These are phyloP conservation scores for Penicillium vulpinum DNA, from an alignment of 2,329 filamentous ascomycete species.

Conservation along the genomic window DNA sequence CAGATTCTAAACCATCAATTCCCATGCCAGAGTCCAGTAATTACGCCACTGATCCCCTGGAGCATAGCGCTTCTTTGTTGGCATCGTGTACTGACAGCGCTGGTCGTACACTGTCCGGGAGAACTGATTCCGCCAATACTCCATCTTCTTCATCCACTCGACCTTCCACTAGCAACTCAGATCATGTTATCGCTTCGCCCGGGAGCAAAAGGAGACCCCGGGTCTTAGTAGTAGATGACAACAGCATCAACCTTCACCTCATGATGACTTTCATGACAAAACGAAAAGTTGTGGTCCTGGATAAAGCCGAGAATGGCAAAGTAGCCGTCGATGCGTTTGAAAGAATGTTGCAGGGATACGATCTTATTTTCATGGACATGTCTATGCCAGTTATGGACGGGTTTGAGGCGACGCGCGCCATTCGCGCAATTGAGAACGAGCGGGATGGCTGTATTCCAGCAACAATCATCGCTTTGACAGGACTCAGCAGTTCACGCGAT, in stretches of 20 bases:
- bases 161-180: not conserved
- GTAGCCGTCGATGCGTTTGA: slow-evolving; percentile 42
- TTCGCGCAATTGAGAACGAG: slow-evolving; percentile 31
- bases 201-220: slow-evolving; percentile 16
- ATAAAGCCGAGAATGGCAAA: slow-evolving; percentile 43
- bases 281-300: slow-evolving; percentile 31
- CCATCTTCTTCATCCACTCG: not conserved
- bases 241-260: slow-evolving; percentile 45
- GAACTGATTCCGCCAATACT: not conserved
- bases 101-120: not conserved
- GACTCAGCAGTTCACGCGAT: slow-evolving; percentile 42
- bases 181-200: too few relatives aligned
- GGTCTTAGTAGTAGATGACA: slow-evolving; percentile 47
- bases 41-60: not conserved
- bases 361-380: slow-evolving; percentile 50
- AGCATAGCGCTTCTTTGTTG: not conserved
- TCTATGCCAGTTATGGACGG: slow-evolving; percentile 51
- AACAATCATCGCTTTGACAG: slow-evolving; percentile 47
- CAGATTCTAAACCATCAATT: not conserved
- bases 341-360: slow-evolving; percentile 31
- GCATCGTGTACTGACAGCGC: not conserved
- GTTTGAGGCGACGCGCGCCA: slow-evolving; percentile 47
- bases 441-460: slow-evolving; percentile 27
- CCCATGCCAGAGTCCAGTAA: not conserved
- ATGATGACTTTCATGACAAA: slow-evolving; percentile 43